Evolutionary conservation across 768 basidiomycete genomes (phyloP).

Genomic region (Tricholoma hemisulphureum): DNA sequence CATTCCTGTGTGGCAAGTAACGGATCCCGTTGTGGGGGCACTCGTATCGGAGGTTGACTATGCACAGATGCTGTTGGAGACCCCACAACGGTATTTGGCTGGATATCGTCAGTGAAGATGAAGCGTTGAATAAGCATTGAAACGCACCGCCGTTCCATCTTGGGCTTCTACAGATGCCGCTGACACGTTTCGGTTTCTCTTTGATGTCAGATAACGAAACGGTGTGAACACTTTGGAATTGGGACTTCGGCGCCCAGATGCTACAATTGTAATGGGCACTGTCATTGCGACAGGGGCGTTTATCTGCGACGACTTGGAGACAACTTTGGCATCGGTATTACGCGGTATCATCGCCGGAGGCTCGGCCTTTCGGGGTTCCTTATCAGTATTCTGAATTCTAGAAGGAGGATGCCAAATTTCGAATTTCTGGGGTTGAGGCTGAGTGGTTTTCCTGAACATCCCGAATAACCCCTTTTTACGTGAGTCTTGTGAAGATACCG

Average conservation of each 20-base stretch:
- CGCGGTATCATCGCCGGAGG: neutral
- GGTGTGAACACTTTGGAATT: slow-evolving; percentile 55
- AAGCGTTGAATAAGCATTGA: slow-evolving; percentile 3
- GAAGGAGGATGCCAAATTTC: slow-evolving; percentile 11
- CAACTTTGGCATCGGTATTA: slow-evolving; percentile 3
- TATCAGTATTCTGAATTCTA: slow-evolving; percentile 23
- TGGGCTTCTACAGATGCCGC: slow-evolving; percentile 74
- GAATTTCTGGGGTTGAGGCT: slow-evolving; percentile 13
- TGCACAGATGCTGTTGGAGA: slow-evolving; percentile 72
- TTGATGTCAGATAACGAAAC: slow-evolving; percentile 58
- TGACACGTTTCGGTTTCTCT: slow-evolving; percentile 66
- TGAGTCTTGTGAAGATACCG: slow-evolving; percentile 36
- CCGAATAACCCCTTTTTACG: slow-evolving; percentile 41
- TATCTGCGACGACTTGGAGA: slow-evolving; percentile 12
- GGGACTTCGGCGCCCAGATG: slow-evolving; percentile 37
- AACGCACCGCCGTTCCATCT: slow-evolving; percentile 76
- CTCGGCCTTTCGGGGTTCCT: slow-evolving; percentile 11
- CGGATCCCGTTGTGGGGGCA: slow-evolving; percentile 66
- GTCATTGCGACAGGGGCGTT: slow-evolving; percentile 14
- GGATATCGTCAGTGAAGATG: slow-evolving; percentile 11
- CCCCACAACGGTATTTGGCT: slow-evolving; percentile 73
- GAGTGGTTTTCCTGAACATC: slow-evolving; percentile 28
- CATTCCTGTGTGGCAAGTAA: slow-evolving; percentile 64
- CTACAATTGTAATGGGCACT: slow-evolving; percentile 32
- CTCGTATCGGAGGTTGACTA: slow-evolving; percentile 50